Conservation (phyloP, 345 rosid genomes). For the Salix arbutifolia region DNA sequence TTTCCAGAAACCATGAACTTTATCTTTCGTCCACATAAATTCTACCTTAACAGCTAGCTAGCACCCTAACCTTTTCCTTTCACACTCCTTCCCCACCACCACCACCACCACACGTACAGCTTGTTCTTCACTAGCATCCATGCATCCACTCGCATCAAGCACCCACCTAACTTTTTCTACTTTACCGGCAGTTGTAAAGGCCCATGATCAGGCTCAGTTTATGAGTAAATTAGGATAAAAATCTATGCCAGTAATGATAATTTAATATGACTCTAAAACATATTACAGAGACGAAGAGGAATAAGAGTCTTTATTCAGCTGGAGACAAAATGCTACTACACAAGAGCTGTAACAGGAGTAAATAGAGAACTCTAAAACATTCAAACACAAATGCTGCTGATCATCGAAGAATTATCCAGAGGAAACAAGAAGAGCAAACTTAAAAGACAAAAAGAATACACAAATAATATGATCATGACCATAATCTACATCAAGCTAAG, state of each 20-base stretch:
- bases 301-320: conserved; percentile 24
- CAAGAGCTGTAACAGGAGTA: conserved; percentile 20
- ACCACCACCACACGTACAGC: background rate
- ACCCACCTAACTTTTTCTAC: conserved; percentile 8
- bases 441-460: conserved; percentile 27
- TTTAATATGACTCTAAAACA: background rate
- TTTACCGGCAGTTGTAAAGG: background rate
- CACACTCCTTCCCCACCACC: conserved; percentile 1
- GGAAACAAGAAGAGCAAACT: background rate
- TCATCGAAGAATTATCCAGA: conserved; percentile 22
- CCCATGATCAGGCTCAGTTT: background rate
- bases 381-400: conserved; percentile 29
- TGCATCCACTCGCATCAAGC: conserved; percentile 12
- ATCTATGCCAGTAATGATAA: background rate
- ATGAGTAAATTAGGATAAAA: background rate
- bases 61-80: conserved; percentile 18
- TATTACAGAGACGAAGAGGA: conserved; percentile 8
- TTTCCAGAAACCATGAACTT: conserved; percentile 14
- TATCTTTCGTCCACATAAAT: conserved; percentile 14
- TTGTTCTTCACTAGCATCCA: conserved; percentile 11
- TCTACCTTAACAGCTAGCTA: conserved; percentile 31
- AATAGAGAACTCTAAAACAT: conserved; percentile 20
- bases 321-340: conserved; percentile 29
- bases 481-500: conserved; percentile 17
- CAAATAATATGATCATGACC: conserved; percentile 24